Evolutionary conservation across 2,329 filamentous ascomycete genomes (phyloP).

Genomic region (Trichoderma sp.): DNA sequence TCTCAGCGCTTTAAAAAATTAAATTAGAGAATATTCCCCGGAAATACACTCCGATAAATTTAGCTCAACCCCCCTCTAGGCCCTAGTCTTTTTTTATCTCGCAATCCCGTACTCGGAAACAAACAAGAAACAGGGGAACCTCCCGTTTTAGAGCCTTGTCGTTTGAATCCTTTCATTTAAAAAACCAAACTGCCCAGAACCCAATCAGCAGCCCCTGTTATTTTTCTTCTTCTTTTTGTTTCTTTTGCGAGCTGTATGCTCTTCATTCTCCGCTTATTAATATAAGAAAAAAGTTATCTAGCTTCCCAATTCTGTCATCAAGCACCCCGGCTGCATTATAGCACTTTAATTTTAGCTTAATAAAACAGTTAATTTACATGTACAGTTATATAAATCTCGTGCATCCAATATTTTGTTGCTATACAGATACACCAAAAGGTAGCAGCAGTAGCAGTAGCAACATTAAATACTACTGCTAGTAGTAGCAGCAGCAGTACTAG

Average conservation of each 20-base stretch:
- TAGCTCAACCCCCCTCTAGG: neutral
- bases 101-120: conserved; percentile 1
- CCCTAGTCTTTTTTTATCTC: neutral
- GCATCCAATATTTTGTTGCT: too few relatives aligned
- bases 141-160: conserved; percentile 6
- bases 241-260: neutral
- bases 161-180: conserved; percentile 23
- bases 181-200: neutral
- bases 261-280: neutral
- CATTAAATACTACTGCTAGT: too few relatives aligned
- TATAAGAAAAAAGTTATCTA: too few relatives aligned
- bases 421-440: too few relatives aligned
- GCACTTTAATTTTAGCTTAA: too few relatives aligned
- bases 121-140: conserved; percentile 19
- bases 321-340: too few relatives aligned
- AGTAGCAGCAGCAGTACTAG: too few relatives aligned
- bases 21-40: neutral
- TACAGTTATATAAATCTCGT: too few relatives aligned
- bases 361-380: too few relatives aligned
- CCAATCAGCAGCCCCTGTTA: conserved; percentile 16
- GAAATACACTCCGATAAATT: conserved; percentile 5
- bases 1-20: conserved; percentile 3
- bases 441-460: too few relatives aligned
- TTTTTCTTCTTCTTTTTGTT: neutral
- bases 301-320: too few relatives aligned